A percentile compares a stretch with the other conserved stretches of the same genome.
These are phyloP conservation scores for Gilbertella persicaria DNA, from an alignment of 371 early-diverging fungal genomes.

Conservation along the genomic window DNA sequence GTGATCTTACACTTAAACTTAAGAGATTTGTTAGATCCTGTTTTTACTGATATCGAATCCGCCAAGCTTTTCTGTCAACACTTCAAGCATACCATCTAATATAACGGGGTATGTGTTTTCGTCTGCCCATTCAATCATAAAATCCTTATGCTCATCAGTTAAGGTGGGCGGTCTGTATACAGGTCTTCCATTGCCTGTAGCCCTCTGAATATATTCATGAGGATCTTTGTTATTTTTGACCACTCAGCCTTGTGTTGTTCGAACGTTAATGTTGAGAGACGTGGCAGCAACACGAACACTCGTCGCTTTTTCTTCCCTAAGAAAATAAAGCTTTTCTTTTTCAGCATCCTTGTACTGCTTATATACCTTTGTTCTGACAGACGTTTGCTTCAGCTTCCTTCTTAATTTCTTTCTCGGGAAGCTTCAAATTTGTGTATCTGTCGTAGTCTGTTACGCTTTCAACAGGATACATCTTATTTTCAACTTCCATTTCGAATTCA, in stretches of 20 bases:
- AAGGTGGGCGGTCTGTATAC: conserved; percentile 3
- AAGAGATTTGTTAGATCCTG: not conserved
- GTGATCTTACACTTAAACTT: not conserved
- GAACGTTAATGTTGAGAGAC: not conserved
- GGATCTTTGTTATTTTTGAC: not conserved
- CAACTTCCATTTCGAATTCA: not conserved
- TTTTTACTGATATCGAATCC: conserved; percentile 1
- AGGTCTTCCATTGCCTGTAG: not conserved
- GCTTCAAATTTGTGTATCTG: not conserved
- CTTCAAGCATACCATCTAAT: conserved; percentile 5
- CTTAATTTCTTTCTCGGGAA: not conserved
- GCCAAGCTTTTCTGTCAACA: conserved; percentile 5
- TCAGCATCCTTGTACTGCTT: conserved; percentile 3
- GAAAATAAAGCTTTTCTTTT: conserved; percentile 3
- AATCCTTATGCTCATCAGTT: conserved; percentile 7
- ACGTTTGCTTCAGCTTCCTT: not conserved
- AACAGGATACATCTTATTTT: conserved; percentile 5
- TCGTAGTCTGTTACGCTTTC: conserved; percentile 3
- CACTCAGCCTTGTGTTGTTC: conserved; percentile 7
- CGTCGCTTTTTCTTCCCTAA: not conserved
- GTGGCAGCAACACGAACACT: conserved; percentile 3
- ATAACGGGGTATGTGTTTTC: not conserved
- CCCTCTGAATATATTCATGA: not conserved
- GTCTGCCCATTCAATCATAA: conserved; percentile 10
- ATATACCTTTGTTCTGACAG: not conserved